Evolutionary conservation across 768 basidiomycete genomes (phyloP), one percentile per base, ranked within the genome.

Genomic region (Mycena vitilis): DNA sequence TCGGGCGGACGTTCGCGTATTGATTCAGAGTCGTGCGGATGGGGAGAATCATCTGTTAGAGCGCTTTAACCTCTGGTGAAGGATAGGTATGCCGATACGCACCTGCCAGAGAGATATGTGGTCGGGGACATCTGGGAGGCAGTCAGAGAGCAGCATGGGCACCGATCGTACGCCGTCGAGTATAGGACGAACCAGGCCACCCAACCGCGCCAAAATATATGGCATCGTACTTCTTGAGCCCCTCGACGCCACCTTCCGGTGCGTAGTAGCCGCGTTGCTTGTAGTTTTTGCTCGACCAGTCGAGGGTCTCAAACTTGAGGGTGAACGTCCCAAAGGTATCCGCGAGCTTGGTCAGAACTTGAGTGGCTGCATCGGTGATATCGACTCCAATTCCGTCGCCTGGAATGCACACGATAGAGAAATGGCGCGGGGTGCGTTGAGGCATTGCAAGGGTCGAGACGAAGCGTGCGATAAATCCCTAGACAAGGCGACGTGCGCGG

Each of bases 91-190:
- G 12, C 22, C 38, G 4, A 10, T 25, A 9, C 6, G 36, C 18
- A 86, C 81, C 23, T 83, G 84, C 87, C 86, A 88, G 37, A 88
- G 77, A 15, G 86, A 87, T 67, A 88, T 83, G 66, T 88, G 87
- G 77, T 88, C 87, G 23, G 87, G 86, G 2, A 87, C 85, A 61
- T 66, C 59, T 45, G 25, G 47, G 5, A 57, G 30, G 23, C n/a
- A 23, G 9, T 66, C 42, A 68, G 51, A 42, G 15, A 61, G 76
- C 76, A 62, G 67, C 38, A 52, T 68, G 60, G 59, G 6, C 23
- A 23, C 16, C 9, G 25, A 59, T 52, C 13, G 58, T 48, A 36
- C 22, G 42, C n/a, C n/a, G 34, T 59, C 22, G 37, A 38, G 34
- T 18, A 42, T 10, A 68, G 20, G 34, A 62, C 70, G 34, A 37